Percentiles rank a stretch among this genome's conserved stretches.
Evolutionary conservation across 257 asterid species (phyloP).

Genomic region (Fraxinus americana): DNA sequence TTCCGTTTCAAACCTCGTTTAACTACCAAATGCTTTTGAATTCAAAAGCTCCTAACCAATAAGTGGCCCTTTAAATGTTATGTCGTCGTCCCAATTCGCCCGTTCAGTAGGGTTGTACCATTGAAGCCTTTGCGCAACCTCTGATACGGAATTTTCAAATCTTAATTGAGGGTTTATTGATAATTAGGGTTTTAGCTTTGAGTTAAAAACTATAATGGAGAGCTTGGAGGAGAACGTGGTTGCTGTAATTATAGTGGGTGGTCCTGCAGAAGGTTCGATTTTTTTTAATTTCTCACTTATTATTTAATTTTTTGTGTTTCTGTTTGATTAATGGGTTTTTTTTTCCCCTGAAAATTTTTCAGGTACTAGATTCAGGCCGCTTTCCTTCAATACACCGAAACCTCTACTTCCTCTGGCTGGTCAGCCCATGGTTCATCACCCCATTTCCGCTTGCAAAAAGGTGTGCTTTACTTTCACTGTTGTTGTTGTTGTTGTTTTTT

Average conservation of each 20-base stretch:
- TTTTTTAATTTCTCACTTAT: slow-evolving; percentile 9
- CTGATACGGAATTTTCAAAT: not conserved
- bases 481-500: not conserved
- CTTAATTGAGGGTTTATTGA: not conserved
- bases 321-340: not conserved
- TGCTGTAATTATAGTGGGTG: slow-evolving; percentile 80
- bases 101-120: not conserved
- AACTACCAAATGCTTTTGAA: too few species aligned
- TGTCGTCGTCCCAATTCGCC: not conserved
- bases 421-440: slow-evolving; percentile 87
- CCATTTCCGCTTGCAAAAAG: slow-evolving; percentile 79
- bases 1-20: too few species aligned
- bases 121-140: not conserved
- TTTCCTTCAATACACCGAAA: slow-evolving; percentile 74
- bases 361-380: slow-evolving; percentile 87
- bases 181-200: slow-evolving; percentile 10
- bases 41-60: too few species aligned
- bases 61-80: too few species aligned
- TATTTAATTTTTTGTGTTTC: not conserved
- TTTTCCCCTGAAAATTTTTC: slow-evolving; percentile 4
- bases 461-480: slow-evolving; percentile 31
- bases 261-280: slow-evolving; percentile 69
- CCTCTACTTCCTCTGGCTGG: slow-evolving; percentile 88
- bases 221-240: slow-evolving; percentile 65
- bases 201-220: slow-evolving; percentile 40